phyloP scores from a whole-genome alignment of 257 asterid species.

The Agastache rugosa region DNA sequence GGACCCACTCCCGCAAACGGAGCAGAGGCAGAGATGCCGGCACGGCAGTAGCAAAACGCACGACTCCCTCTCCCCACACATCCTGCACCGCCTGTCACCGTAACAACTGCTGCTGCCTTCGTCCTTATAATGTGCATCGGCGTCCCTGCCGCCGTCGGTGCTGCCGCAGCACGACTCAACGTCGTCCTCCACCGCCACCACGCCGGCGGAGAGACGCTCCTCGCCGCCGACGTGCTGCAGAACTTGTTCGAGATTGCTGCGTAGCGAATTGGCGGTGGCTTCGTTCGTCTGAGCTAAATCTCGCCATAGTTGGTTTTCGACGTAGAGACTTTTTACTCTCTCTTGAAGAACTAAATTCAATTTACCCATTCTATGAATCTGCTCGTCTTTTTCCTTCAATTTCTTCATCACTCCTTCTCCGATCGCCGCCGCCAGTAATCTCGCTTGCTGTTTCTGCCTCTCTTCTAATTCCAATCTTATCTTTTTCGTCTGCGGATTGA shows the following conservation, averaged over 20 bases:
- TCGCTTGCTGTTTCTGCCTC: slow-evolving; percentile 66
- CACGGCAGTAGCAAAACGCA: slow-evolving; percentile 81
- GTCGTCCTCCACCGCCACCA: slow-evolving; percentile 53
- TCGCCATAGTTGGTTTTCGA: slow-evolving; percentile 72
- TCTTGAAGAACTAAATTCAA: slow-evolving; percentile 67
- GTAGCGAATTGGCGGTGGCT: slow-evolving; percentile 76
- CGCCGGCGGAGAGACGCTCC: slow-evolving; percentile 40
- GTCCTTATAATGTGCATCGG: slow-evolving; percentile 12
- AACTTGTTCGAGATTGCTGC: slow-evolving; percentile 66
- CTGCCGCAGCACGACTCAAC: slow-evolving; percentile 84
- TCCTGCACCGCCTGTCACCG: slow-evolving; percentile 47
- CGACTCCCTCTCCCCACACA: slow-evolving; percentile 71
- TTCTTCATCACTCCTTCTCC: slow-evolving; percentile 60
- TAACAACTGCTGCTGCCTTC: slow-evolving; percentile 20
- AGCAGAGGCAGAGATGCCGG: slow-evolving; percentile 81
- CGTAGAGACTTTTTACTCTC: slow-evolving; percentile 50
- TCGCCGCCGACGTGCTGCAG: slow-evolving; percentile 53
- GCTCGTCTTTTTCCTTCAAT: slow-evolving; percentile 74
- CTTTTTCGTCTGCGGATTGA: slow-evolving; percentile 43
- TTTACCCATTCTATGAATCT: slow-evolving; percentile 64
- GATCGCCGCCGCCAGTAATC: slow-evolving; percentile 51
- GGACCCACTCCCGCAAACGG: slow-evolving; percentile 75
- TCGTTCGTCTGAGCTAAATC: slow-evolving; percentile 80
- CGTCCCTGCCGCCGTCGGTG: slow-evolving; percentile 35
- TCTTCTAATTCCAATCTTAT: slow-evolving; percentile 69